phyloP scores from a whole-genome alignment of 2,329 filamentous ascomycete species.

The Fusarium paranaense region DNA sequence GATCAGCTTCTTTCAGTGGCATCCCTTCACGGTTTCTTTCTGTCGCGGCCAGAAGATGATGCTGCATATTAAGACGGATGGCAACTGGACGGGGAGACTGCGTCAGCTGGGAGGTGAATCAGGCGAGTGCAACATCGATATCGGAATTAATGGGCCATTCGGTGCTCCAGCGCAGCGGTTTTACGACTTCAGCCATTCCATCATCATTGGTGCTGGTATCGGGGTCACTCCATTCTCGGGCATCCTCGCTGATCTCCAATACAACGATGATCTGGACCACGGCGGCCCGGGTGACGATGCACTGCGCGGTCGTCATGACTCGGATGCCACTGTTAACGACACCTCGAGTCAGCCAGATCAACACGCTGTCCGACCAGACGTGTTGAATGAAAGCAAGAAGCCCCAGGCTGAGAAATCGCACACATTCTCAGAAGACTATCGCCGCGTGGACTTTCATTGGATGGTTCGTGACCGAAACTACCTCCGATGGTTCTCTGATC shows the following conservation, averaged over 20 bases:
- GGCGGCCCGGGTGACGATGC: conserved; percentile 38
- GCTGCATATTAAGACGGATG: conserved; percentile 69
- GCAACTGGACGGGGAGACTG: conserved; percentile 65
- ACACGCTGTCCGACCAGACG: not conserved
- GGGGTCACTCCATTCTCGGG: conserved; percentile 69
- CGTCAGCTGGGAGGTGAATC: conserved; percentile 54
- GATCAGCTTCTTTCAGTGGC: conserved; percentile 68
- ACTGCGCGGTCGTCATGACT: conserved; percentile 4
- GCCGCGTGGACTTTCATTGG: conserved; percentile 71
- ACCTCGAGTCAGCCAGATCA: not conserved
- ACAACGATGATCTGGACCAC: conserved; percentile 54
- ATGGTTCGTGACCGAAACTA: conserved; percentile 68
- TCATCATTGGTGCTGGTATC: conserved; percentile 68
- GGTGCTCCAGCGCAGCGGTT: conserved; percentile 69
- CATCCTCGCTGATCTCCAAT: conserved; percentile 66
- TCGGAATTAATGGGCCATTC: conserved; percentile 68
- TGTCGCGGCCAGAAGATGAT: conserved; percentile 64
- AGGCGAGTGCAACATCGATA: conserved; percentile 54
- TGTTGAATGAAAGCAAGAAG: conserved; percentile 28
- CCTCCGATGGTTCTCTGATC: conserved; percentile 67
- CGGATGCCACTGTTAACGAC: not conserved
- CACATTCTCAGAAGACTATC: conserved; percentile 53
- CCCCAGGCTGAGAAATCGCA: conserved; percentile 29
- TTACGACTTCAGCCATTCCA: conserved; percentile 67
- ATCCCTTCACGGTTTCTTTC: conserved; percentile 69